These are phyloP conservation scores for Rhynchosporium graminicola DNA, from an alignment of 2,329 filamentous ascomycete species.

Conservation along the genomic window DNA sequence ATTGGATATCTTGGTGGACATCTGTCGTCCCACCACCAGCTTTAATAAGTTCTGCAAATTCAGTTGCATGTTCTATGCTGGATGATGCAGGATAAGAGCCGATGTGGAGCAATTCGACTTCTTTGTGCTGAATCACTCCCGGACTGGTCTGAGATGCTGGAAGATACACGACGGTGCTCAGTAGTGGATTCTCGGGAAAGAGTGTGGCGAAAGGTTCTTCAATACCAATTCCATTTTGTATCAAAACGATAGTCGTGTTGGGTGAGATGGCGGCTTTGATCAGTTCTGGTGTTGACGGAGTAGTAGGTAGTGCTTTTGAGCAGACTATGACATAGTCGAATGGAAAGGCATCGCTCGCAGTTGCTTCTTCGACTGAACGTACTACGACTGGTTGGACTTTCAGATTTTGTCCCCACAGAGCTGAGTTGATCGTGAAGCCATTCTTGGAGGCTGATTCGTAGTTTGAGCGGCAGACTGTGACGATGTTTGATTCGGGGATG, in stretches of 20 bases:
- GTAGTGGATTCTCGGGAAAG: slow-evolving; percentile 54
- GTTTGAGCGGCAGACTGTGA: slow-evolving; percentile 42
- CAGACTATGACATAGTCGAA: slow-evolving; percentile 32
- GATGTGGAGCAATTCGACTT: slow-evolving; percentile 56
- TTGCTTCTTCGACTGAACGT: slow-evolving; percentile 25
- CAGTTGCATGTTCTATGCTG: slow-evolving; percentile 17
- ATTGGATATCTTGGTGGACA: slow-evolving; percentile 56
- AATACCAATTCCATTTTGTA: slow-evolving; percentile 63
- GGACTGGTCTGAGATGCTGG: slow-evolving; percentile 53
- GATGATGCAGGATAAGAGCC: slow-evolving; percentile 36
- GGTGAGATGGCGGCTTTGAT: slow-evolving; percentile 42
- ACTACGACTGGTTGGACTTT: slow-evolving; percentile 27
- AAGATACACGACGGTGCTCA: slow-evolving; percentile 56
- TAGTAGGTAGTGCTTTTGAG: slow-evolving; percentile 29
- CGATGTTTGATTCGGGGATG: slow-evolving; percentile 32
- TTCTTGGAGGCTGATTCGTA: slow-evolving; percentile 30
- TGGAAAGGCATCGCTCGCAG: slow-evolving; percentile 14
- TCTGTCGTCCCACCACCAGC: slow-evolving; percentile 48
- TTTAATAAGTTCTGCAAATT: slow-evolving; percentile 36
- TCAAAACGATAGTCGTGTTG: slow-evolving; percentile 56
- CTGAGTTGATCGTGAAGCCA: slow-evolving; percentile 31
- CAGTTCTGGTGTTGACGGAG: slow-evolving; percentile 26
- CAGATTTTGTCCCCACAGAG: slow-evolving; percentile 23
- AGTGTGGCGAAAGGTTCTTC: slow-evolving; percentile 53
- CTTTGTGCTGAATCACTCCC: slow-evolving; percentile 52